Evolutionary conservation across 2,329 filamentous ascomycete species (phyloP), one percentile per base, ranked within the genome.

Genomic region (Penicillium sp.): DNA sequence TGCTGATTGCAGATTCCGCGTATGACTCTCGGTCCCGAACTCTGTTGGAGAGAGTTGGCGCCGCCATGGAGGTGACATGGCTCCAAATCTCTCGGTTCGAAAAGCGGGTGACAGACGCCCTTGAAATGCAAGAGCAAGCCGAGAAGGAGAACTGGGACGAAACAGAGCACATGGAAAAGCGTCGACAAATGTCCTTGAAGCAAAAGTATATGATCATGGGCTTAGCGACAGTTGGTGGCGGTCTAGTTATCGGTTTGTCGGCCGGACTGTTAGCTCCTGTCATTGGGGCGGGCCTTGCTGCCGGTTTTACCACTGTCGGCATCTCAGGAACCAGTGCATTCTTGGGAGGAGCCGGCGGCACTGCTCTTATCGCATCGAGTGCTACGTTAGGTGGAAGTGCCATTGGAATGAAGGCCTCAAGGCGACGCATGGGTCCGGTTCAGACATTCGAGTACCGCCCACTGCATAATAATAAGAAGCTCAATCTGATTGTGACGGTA

Each of bases 71-170:
- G 28, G 82, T 98, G 6, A 76, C 82, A 9, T 94, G 86, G 87
- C 72, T 93, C 37, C 92, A 98, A 50, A 94, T 96, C 41, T 94
- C 88, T 64, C 81, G 87, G 26, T 98, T 98, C 56, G 92, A 98
- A 67, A 96, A 95, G 68, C 83, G 88, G 36, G 87, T 98, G 4
- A 95, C 92, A 6, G 92, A 98, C 64, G 88, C 92, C 1, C 71
- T 98, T 14, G 92, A 98, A 64, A 95, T 98, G 87, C 90, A 96
- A 65, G 88, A 96, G 63, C 81, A 85, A 31, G 86, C 87, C 4
- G 84, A 88, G 47, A 93, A 90, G 56, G 92, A 98, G 66, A 95
- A 90, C 47, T 98, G 92, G 92, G 93, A 95, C 50, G 92, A 98
- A 62, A 83, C 92, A 8, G 86, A 93, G 48, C 88, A 96, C 60